Evolutionary conservation across 371 early-diverging fungal genomes (phyloP).

Genomic region (Mucor piriformis): DNA sequence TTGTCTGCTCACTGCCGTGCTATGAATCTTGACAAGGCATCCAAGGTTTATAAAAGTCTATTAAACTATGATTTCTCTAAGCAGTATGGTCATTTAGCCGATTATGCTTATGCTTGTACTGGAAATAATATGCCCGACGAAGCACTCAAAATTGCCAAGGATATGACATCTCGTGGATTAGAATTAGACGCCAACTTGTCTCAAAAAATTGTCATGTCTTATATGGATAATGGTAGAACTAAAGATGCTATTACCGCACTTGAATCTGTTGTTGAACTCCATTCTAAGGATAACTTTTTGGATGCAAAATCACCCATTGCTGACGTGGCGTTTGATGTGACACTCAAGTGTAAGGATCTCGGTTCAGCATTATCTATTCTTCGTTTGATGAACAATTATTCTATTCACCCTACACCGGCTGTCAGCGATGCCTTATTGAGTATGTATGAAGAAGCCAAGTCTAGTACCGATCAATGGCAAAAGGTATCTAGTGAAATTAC

Average conservation of each 20-base stretch:
- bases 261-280: constrained; percentile 7
- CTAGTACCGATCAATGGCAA: constrained; percentile 20
- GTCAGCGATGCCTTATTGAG: constrained; percentile 15
- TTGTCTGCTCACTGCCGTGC: constrained; percentile 35
- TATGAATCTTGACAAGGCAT: constrained; percentile 38
- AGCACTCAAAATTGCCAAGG: constrained; percentile 23
- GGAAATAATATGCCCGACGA: constrained; percentile 25
- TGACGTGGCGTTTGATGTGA: constrained; percentile 22
- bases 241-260: constrained; percentile 15
- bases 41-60: constrained; percentile 31
- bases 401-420: constrained; percentile 18
- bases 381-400: constrained; percentile 19
- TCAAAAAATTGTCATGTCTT: constrained; percentile 23
- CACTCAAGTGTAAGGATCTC: constrained; percentile 21
- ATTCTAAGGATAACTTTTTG: constrained; percentile 25
- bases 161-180: constrained; percentile 33
- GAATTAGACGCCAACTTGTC: constrained; percentile 28
- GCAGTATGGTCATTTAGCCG: constrained; percentile 43
- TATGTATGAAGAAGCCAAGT: constrained; percentile 26
- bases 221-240: constrained; percentile 16
- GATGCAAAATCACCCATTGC: constrained; percentile 13
- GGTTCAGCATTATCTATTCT: constrained; percentile 19
- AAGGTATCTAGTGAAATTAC: neutral
- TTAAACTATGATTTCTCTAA: constrained; percentile 30
- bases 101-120: constrained; percentile 39